These are phyloP conservation scores for Phytophthora tentaculata DNA, from an alignment of 352 stramenopile genomes.

Conservation along the genomic window DNA sequence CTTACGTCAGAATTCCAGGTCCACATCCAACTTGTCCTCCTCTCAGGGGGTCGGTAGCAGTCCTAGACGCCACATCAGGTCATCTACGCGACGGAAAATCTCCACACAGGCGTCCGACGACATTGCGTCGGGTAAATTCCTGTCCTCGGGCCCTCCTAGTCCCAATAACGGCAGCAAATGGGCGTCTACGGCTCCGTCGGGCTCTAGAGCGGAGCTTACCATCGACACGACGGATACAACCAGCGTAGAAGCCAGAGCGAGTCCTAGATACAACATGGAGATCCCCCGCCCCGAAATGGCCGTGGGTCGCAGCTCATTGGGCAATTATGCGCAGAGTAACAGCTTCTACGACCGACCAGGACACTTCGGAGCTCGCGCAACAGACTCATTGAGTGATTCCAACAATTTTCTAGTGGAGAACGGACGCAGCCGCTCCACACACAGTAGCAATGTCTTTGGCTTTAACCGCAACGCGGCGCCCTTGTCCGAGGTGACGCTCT, in stretches of 20 bases:
- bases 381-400: conserved; percentile 40
- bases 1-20: conserved; percentile 13
- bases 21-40: conserved; percentile 14
- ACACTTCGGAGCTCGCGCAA: conserved; percentile 37
- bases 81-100: conserved; percentile 22
- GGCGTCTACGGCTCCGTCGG: conserved; percentile 22
- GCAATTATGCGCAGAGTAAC: conserved; percentile 42
- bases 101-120: conserved; percentile 24
- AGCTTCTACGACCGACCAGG: conserved; percentile 44
- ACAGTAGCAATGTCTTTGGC: conserved; percentile 79
- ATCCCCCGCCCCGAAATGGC: conserved; percentile 54
- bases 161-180: conserved; percentile 19
- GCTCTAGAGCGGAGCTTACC: conserved; percentile 19
- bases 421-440: conserved; percentile 66
- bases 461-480: conserved; percentile 56
- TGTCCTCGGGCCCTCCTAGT: conserved; percentile 15
- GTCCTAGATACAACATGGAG: conserved; percentile 65
- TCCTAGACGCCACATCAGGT: conserved; percentile 11
- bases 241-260: conserved; percentile 10
- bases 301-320: conserved; percentile 49
- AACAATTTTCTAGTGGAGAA: conserved; percentile 67
- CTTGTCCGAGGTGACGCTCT: conserved; percentile 76
- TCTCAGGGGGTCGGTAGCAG: conserved; percentile 23
- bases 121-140: conserved; percentile 14
- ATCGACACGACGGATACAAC: conserved; percentile 21